Base-by-base conservation (phyloP, 2,329 filamentous ascomycete genomes). In the Fonsecaea monophora region DNA sequence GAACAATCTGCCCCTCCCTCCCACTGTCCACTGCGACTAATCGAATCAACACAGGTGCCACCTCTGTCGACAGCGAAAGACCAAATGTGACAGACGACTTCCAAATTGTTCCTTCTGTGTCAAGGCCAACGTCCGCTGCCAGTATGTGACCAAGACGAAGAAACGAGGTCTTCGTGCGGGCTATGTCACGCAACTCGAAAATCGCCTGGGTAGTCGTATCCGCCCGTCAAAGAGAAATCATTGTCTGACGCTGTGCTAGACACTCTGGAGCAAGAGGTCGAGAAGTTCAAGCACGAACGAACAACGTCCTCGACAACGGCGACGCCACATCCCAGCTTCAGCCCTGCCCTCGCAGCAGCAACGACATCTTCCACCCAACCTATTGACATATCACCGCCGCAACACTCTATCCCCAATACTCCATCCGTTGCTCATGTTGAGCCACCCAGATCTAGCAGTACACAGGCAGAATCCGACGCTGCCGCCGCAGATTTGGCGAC, bases 131-230 rank as follows among this genome's bases (percentile, higher is more conserved):
- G 66, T 65, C 35, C 53, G 61, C 18, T 75, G 74, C 64, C 60
- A 70, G 18, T 75, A 75, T 68, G 67, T 73, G 4, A 40, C 62
- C 9, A 63, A 71, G 34, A 67, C 72, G 30, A 73, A 71, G 63
- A 76, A 76, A 66, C 70, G 71, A 15, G 75, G 75, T 13, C 67
- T 76, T 9, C 68, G 75, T 10, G 75, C 78, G 25, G 78, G 78
- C n/a, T 80, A 79, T 69, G 78, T 80, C 4, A 75, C 77, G 12
- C 70, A 75, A 38, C 68, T 79, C 10, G 78, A 80, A 68, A 72
- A 73, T 60, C 71, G 78, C 34, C 68, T 79, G 60, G 73, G 77
- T 79, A 38, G 25, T 7, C 53, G n/a, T 40, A 8, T n/a, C n/a
- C 8, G 8, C 59, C 48, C 25, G n/a, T 25, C n/a, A 34, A 4